Evolutionary conservation across 495 filamentous ascomycete genomes (phyloP).

Genomic region (Talaromyces liani): DNA sequence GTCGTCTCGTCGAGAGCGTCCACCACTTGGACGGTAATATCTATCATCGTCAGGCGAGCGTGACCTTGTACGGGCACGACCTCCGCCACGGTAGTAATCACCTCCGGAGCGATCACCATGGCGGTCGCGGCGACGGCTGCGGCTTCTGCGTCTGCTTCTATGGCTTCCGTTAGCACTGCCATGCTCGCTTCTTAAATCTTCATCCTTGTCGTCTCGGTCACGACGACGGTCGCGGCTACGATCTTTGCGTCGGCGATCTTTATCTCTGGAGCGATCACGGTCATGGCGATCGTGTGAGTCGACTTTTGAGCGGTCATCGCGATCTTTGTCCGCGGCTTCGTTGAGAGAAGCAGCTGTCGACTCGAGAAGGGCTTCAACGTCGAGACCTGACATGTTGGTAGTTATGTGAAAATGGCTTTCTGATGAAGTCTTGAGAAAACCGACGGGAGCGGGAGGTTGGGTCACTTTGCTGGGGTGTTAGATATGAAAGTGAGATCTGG

Average conservation of each 20-base stretch:
- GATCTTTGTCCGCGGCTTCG: conserved; percentile 44
- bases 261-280: conserved; percentile 50
- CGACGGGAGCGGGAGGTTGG: conserved; percentile 25
- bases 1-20: conserved; percentile 46
- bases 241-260: conserved; percentile 51
- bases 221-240: conserved; percentile 61
- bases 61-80: conserved; percentile 64
- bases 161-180: conserved; percentile 75
- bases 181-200: conserved; percentile 68
- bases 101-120: conserved; percentile 50
- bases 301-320: conserved; percentile 50
- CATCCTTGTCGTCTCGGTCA: conserved; percentile 59
- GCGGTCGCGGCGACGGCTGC: conserved; percentile 75
- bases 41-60: conserved; percentile 66
- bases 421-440: conserved; percentile 14
- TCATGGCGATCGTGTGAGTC: conserved; percentile 49
- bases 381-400: conserved; percentile 73
- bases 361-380: conserved; percentile 91
- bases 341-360: conserved; percentile 66
- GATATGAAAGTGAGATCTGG: conserved; percentile 24
- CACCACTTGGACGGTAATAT: conserved; percentile 69
- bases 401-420: conserved; percentile 14
- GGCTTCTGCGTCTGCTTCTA: conserved; percentile 75
- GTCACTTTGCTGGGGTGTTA: conserved; percentile 44
- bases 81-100: conserved; percentile 67